Evolutionary conservation across 225 moss, liverwort and hornwort genomes (phyloP), one percentile per base, ranked within the genome.

Genomic region (Straminergon stramineum): DNA sequence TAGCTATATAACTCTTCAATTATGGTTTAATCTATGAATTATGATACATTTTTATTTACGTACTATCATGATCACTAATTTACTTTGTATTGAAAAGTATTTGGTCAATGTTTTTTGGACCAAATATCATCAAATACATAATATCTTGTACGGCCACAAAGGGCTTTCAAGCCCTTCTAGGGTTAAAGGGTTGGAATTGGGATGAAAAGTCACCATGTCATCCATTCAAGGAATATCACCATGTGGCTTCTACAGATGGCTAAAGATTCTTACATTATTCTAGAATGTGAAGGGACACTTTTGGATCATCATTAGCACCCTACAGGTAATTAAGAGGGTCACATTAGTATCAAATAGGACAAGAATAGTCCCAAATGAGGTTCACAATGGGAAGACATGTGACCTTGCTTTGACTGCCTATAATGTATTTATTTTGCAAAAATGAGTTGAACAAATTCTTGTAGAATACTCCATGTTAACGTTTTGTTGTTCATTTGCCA

Each of bases 221-320:
- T 76, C 5, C 13, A 32, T 13, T 53, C 34, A 53, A 7, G 20
- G 21, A 51, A 52, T 51, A 32, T 1, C 0, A 31, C 1, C 2
- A 21, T 7, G 14, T 7, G 10, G 7, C 12, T 19, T 32, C 7
- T 52, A 51, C 13, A 31, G 3, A 22, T 22, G 21, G 22, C 5
- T 53, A 53, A 35, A 53, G 34, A 35, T 53, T 53, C 35, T 35
- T 35, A 9, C 20, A 11, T 52, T 20, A 51, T 20, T 75, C 12
- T 1, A 76, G 5, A 34, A 22, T 31, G 13, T 76, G 4, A 34
- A 52, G 76, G 52, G 52, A 21, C 2, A 13, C 20, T 32, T 53
- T 34, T 13, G 13, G 5, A 34, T 76, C 1, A 22, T 21, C 13
- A 30, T 22, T 34, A 13, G 1, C 2, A 52, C 1, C 0, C 0